These are phyloP conservation scores for Glycine tomentella DNA, from an alignment of 306 rosid species.

Conservation along the genomic window DNA sequence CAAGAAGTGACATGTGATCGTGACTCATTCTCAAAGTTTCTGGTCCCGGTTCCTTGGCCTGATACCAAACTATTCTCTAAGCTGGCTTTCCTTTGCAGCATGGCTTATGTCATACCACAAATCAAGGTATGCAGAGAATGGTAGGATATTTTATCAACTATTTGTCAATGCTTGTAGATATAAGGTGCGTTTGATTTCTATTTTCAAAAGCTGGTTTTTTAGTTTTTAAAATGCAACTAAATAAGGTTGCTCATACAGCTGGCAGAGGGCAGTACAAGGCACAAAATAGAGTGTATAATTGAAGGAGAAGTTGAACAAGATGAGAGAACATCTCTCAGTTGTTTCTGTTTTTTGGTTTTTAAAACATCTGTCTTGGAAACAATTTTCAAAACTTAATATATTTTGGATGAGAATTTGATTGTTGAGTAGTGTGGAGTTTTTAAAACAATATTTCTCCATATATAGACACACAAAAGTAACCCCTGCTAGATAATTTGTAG, in stretches of 20 bases:
- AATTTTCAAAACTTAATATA: background rate
- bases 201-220: background rate
- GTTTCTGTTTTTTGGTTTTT: background rate
- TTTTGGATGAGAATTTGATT: background rate
- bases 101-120: slow-evolving; percentile 4
- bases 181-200: background rate
- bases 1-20: background rate
- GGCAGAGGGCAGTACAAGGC: background rate
- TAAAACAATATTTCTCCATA: background rate
- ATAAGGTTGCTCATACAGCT: background rate
- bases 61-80: background rate
- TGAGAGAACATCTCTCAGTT: background rate
- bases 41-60: background rate
- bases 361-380: background rate
- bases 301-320: background rate
- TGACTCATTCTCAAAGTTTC: background rate
- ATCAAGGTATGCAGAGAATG: slow-evolving; percentile 8
- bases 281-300: background rate
- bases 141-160: background rate
- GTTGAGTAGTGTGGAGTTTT: background rate
- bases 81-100: slow-evolving; percentile 1
- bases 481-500: background rate
- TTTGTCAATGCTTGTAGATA: background rate
- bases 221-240: background rate
- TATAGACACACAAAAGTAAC: background rate